A percentile compares a stretch with the other conserved stretches of the same genome.
Conservation (phyloP, 495 filamentous ascomycete species). For the Barbatosphaeria neglecta region DNA sequence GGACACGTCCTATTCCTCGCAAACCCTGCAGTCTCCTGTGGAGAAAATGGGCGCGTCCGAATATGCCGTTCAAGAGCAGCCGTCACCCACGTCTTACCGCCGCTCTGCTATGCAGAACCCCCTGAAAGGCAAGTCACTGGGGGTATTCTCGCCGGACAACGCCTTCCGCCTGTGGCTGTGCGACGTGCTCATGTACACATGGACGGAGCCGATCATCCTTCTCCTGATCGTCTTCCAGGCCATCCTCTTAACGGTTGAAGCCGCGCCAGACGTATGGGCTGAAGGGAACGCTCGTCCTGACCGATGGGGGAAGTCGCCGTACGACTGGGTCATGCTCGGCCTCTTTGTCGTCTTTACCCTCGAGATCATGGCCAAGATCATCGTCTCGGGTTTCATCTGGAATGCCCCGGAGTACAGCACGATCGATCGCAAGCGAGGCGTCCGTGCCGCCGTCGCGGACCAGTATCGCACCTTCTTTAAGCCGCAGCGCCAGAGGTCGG, state of each 20-base stretch:
- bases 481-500: conserved; percentile 60
- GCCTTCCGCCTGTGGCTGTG: conserved; percentile 63
- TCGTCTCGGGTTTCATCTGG: conserved; percentile 85
- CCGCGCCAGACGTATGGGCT: conserved; percentile 53
- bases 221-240: conserved; percentile 82
- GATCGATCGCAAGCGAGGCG: conserved; percentile 55
- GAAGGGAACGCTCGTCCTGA: conserved; percentile 32
- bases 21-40: conserved; percentile 28
- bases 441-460: conserved; percentile 59
- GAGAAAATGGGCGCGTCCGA: conserved; percentile 33
- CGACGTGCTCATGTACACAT: conserved; percentile 77
- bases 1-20: conserved; percentile 36
- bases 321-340: conserved; percentile 69
- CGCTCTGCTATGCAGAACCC: conserved; percentile 61
- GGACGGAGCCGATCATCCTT: conserved; percentile 78
- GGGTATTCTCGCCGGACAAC: conserved; percentile 70
- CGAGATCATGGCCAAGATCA: conserved; percentile 66
- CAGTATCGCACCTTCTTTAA: conserved; percentile 69
- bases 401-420: conserved; percentile 82
- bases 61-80: conserved; percentile 14
- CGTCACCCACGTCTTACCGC: conserved; percentile 20
- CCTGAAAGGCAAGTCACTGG: conserved; percentile 74
- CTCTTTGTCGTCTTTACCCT: conserved; percentile 88
- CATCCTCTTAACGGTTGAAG: conserved; percentile 72
- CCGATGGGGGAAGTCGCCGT: conserved; percentile 53